These are phyloP conservation scores for Capronia epimyces DNA, from an alignment of 2,329 filamentous ascomycete genomes.

Conservation along the genomic window DNA sequence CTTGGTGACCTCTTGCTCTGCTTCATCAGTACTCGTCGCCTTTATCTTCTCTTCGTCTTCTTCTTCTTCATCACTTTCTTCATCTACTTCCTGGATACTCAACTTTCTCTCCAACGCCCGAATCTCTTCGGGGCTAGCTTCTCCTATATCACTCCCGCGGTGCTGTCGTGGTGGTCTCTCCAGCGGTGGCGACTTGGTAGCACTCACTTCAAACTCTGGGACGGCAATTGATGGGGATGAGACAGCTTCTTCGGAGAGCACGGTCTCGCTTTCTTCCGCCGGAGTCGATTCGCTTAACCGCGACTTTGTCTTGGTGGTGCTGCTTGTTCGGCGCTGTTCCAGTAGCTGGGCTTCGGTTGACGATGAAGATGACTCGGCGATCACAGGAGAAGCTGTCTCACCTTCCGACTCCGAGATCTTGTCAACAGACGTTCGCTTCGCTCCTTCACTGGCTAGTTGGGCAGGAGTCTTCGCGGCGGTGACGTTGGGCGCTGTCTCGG, in stretches of 20 bases:
- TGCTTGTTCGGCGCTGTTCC: constrained; percentile 19
- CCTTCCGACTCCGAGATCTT: constrained; percentile 23
- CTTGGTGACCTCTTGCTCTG: constrained; percentile 19
- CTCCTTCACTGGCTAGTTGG: constrained; percentile 24
- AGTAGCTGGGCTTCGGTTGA: constrained; percentile 23
- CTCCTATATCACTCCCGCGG: constrained; percentile 37
- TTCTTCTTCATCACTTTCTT: constrained; percentile 21
- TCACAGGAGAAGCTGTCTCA: constrained; percentile 15
- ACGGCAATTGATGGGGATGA: constrained; percentile 1
- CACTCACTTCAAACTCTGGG: constrained; percentile 12
- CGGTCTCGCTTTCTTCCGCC: constrained; percentile 20
- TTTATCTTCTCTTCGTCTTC: constrained; percentile 7
- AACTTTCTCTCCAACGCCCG: constrained; percentile 33
- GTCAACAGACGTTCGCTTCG: constrained; percentile 26
- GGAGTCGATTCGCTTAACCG: constrained; percentile 21
- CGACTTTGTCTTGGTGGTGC: constrained; percentile 16
- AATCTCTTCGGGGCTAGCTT: constrained; percentile 27
- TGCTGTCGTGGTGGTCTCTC: constrained; percentile 30
- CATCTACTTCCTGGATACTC: constrained; percentile 26
- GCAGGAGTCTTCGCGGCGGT: constrained; percentile 26
- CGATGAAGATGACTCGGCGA: constrained; percentile 17
- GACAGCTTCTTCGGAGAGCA: constrained; percentile 5
- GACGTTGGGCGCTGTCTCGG: constrained; percentile 16
- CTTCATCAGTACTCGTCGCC: constrained; percentile 18
- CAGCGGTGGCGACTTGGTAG: background rate